Evolutionary conservation across 306 rosid genomes (phyloP).

Genomic region (Castanopsis chinensis): DNA sequence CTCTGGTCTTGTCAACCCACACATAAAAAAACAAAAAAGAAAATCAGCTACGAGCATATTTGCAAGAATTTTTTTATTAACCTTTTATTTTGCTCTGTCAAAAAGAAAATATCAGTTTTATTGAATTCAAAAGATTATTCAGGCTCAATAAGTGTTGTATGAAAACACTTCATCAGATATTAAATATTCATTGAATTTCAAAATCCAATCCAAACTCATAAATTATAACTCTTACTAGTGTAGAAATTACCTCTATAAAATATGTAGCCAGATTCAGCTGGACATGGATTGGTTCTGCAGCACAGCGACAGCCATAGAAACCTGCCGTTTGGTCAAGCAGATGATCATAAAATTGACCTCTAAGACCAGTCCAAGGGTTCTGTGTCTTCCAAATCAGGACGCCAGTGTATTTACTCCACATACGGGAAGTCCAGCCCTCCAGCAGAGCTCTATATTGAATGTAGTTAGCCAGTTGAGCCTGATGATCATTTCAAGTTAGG

Average conservation of each 20-base stretch:
- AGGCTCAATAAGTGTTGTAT: neutral
- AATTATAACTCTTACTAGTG: slow-evolving; percentile 11
- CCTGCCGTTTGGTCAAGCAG: slow-evolving; percentile 94
- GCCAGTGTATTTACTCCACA: slow-evolving; percentile 97
- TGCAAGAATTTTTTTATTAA: too few relatives aligned
- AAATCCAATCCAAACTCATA: neutral
- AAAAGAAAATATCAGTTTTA: neutral
- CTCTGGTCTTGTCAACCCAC: too few relatives aligned
- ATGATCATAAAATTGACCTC: slow-evolving; percentile 97
- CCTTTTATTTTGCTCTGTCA: too few relatives aligned
- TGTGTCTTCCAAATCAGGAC: slow-evolving; percentile 95
- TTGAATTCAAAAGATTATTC: neutral
- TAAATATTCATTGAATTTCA: neutral
- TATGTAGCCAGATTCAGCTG: slow-evolving; percentile 83
- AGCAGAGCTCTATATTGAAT: slow-evolving; percentile 87
- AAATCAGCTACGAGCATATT: too few relatives aligned
- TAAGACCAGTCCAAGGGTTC: slow-evolving; percentile 96
- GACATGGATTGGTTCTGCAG: slow-evolving; percentile 89
- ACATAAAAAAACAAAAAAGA: too few relatives aligned
- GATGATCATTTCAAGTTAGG: slow-evolving; percentile 23
- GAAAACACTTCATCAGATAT: neutral
- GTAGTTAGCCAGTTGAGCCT: slow-evolving; percentile 95
- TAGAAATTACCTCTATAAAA: slow-evolving; percentile 59
- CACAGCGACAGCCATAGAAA: slow-evolving; percentile 86
- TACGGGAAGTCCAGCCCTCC: slow-evolving; percentile 86